A percentile compares a stretch with the other conserved stretches of the same genome.
Conservation (phyloP, 106 monocot species). For the Dendrobium nobile region DNA sequence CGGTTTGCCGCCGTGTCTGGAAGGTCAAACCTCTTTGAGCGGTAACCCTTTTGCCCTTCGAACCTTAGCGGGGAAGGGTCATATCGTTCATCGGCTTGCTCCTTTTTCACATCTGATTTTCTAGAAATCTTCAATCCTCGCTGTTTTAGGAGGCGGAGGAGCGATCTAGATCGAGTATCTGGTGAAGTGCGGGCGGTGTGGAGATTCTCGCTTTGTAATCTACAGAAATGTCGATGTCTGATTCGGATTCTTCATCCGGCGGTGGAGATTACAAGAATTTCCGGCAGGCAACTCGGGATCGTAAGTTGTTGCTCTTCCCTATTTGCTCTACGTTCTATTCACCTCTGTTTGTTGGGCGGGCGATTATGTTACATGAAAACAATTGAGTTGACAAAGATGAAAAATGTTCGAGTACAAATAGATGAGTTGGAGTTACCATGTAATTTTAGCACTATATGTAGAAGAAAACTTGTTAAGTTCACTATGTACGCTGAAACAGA, state of each 20-base stretch:
- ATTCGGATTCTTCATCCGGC: constrained; percentile 31
- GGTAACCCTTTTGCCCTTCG: not conserved
- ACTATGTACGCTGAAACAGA: not conserved
- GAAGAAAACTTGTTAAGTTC: not conserved
- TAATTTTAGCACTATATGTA: not conserved
- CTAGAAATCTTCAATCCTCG: not conserved
- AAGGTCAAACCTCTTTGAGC: constrained; percentile 6
- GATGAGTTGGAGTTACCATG: not conserved
- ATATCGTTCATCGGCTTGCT: not conserved
- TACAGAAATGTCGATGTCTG: constrained; percentile 36
- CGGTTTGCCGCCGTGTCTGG: not conserved
- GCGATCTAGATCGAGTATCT: not conserved
- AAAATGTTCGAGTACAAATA: not conserved
- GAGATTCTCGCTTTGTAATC: not conserved
- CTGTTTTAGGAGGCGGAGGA: not conserved
- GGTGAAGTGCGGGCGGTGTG: not conserved
- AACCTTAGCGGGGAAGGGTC: not conserved
- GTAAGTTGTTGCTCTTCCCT: constrained; percentile 15
- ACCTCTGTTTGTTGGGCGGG: not conserved
- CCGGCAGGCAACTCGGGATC: constrained; percentile 50
- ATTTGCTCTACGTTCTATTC: not conserved
- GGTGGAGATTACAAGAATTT: constrained; percentile 42
- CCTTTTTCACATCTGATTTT: not conserved
- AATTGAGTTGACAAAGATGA: not conserved
- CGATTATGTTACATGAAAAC: not conserved